phyloP scores from a whole-genome alignment of 345 rosid species.

The Linum tenue region DNA sequence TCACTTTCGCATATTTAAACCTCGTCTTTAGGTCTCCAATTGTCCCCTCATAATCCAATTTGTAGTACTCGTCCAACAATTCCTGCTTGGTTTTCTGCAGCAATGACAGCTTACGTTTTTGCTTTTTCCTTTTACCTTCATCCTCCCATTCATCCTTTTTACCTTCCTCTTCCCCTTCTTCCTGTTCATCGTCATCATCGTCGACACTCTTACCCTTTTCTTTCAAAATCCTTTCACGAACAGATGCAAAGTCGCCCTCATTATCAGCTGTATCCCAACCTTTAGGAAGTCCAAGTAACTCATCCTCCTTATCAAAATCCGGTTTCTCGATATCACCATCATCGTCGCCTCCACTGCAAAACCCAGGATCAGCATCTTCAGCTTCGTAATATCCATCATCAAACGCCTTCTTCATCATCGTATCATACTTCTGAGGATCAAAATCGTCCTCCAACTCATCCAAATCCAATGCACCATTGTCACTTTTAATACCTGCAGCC shows the following conservation, averaged over 20 bases:
- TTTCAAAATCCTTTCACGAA: conserved; percentile 48
- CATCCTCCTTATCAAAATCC: conserved; percentile 79
- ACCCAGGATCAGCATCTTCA: conserved; percentile 44
- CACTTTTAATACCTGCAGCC: conserved; percentile 59
- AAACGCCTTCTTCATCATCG: conserved; percentile 62
- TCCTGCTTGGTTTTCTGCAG: conserved; percentile 60
- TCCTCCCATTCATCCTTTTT: conserved; percentile 15
- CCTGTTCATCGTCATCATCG: conserved; percentile 9
- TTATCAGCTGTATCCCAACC: conserved; percentile 50
- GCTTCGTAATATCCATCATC: conserved; percentile 52
- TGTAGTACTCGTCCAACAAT: conserved; percentile 79
- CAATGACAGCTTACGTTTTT: conserved; percentile 54
- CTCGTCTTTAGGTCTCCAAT: conserved; percentile 81
- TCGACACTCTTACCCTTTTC: conserved; percentile 23
- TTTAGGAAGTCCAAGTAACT: conserved; percentile 67
- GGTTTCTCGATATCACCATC: conserved; percentile 50
- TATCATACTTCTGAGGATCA: conserved; percentile 69
- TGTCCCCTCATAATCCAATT: conserved; percentile 86
- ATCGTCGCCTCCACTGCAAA: conserved; percentile 38
- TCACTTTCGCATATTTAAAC: conserved; percentile 69
- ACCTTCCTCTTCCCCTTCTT: background rate
- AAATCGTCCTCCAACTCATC: conserved; percentile 62
- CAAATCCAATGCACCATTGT: conserved; percentile 25
- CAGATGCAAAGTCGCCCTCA: conserved; percentile 51
- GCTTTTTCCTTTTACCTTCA: conserved; percentile 52